Evolutionary conservation across 1,139 yeast species (phyloP).

Genomic region (Pichia sp.): DNA sequence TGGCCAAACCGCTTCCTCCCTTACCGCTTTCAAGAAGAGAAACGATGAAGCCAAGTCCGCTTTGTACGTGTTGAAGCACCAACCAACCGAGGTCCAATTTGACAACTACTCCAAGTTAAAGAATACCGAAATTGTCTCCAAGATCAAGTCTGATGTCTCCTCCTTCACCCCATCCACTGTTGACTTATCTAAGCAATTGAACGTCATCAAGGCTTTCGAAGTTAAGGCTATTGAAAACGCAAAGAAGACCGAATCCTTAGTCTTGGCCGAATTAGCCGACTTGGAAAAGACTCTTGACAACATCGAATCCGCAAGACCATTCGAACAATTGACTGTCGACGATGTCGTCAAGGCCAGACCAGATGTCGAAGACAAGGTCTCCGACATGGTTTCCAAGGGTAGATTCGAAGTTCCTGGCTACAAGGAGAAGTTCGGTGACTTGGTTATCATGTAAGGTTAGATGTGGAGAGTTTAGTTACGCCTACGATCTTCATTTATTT

Average conservation of each 20-base stretch:
- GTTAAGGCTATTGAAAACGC: constrained; percentile 96
- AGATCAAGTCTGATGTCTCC: constrained; percentile 72
- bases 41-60: constrained; percentile 94
- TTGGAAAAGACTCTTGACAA: constrained; percentile 84
- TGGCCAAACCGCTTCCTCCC: constrained; percentile 84
- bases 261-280: constrained; percentile 77
- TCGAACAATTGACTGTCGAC: constrained; percentile 92
- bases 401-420: constrained; percentile 98
- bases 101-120: constrained; percentile 74
- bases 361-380: constrained; percentile 93
- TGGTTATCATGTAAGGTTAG: constrained; percentile 75
- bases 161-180: constrained; percentile 78
- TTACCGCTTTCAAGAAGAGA: constrained; percentile 95
- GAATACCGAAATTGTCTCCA: constrained; percentile 75
- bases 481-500: constrained; percentile 10
- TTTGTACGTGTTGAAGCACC: constrained; percentile 62
- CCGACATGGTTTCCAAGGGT: constrained; percentile 93
- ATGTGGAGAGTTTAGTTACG: constrained; percentile 5
- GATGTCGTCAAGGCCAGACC: constrained; percentile 95
- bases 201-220: constrained; percentile 91
- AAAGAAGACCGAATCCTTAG: constrained; percentile 85
- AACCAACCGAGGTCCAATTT: constrained; percentile 77
- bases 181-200: constrained; percentile 84
- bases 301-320: constrained; percentile 96
- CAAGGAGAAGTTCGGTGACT: constrained; percentile 94